phyloP scores from a whole-genome alignment of 768 basidiomycete species.

The Infundibulicybe gibba region DNA sequence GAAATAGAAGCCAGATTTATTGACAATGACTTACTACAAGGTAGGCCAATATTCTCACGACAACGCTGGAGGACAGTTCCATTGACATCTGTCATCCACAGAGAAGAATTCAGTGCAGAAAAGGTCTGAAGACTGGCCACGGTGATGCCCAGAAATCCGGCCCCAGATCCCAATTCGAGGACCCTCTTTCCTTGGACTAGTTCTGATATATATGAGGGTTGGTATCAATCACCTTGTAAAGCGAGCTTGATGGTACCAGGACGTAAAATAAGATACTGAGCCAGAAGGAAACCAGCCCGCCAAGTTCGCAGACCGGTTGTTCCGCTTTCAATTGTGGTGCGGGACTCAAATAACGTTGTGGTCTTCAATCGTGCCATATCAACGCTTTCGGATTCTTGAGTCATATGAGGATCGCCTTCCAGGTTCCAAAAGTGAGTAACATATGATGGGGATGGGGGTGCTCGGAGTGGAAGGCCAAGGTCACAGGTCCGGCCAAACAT shows the following conservation, averaged over 20 bases:
- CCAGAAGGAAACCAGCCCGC: slow-evolving; percentile 66
- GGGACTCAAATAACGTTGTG: slow-evolving; percentile 69
- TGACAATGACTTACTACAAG: slow-evolving; percentile 58
- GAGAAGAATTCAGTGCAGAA: slow-evolving; percentile 1
- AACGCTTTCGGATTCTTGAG: slow-evolving; percentile 4
- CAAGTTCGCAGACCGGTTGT: slow-evolving; percentile 82
- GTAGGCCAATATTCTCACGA: slow-evolving; percentile 50
- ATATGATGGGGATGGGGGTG: slow-evolving; percentile 51
- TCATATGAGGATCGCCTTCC: not conserved
- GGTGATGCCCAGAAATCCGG: slow-evolving; percentile 71
- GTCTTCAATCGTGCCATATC: slow-evolving; percentile 29
- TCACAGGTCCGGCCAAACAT: slow-evolving; percentile 20
- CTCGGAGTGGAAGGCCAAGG: slow-evolving; percentile 20
- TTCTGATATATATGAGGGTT: slow-evolving; percentile 31
- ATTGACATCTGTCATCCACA: slow-evolving; percentile 66
- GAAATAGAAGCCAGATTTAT: slow-evolving; percentile 11
- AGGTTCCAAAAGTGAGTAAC: slow-evolving; percentile 62
- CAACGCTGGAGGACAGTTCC: slow-evolving; percentile 61
- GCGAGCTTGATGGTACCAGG: slow-evolving; percentile 34
- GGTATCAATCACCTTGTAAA: slow-evolving; percentile 4
- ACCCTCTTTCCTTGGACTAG: slow-evolving; percentile 41
- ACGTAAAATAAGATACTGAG: slow-evolving; percentile 54
- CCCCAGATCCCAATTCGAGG: slow-evolving; percentile 74
- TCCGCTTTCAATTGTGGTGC: slow-evolving; percentile 68
- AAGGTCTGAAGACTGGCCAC: slow-evolving; percentile 50